Base-by-base conservation (phyloP, 176 grass and related monocot species). In the Tillandsia leiboldiana region DNA sequence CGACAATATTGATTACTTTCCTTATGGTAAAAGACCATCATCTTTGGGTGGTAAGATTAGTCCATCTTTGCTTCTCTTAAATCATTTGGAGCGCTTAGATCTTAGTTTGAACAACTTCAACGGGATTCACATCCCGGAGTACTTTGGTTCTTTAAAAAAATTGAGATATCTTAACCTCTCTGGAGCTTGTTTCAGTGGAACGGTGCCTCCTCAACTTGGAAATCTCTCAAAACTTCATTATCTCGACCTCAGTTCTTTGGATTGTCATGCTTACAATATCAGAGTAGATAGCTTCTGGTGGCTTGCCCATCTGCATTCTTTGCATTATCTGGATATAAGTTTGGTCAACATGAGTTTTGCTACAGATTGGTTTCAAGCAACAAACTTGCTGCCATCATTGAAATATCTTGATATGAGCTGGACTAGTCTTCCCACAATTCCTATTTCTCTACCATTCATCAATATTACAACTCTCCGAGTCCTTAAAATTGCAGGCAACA, bases 121-220 rank as follows among this genome's bases (percentile, higher is more conserved):
- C 14, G 63, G 23, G 5, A 8, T 26, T 10, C 27, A 9, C 26
- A 65, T 78, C 49, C 70, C 71, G 3, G 11, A 66, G 3, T 79
- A 70, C 27, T 27, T 84, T 11, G 82, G 82, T 14, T 65, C 64
- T 9, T 14, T 87, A 2, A 57, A 53, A 8, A 53, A 42, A 1
- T 17, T 87, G 53, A 77, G 22, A 22, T 83, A 87, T 50, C 80
- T 80, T 8, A 66, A 83, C 72, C 63, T 87, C 14, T 72, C 67
- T 8, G 0, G 0, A 0, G 10, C 72, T 6, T 0, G 1, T 9
- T 80, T 87, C 23, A 0, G 1, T 49, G 80, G 72, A 2, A 51
- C 0, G n/a, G n/a, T n/a, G n/a, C n/a, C n/a, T n/a, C n/a, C n/a
- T n/a, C n/a, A n/a, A n/a, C n/a, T n/a, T n/a, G n/a, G n/a, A n/a